Base-by-base conservation (phyloP, 495 filamentous ascomycete species). In the Rostrohypoxylon terebratum region DNA sequence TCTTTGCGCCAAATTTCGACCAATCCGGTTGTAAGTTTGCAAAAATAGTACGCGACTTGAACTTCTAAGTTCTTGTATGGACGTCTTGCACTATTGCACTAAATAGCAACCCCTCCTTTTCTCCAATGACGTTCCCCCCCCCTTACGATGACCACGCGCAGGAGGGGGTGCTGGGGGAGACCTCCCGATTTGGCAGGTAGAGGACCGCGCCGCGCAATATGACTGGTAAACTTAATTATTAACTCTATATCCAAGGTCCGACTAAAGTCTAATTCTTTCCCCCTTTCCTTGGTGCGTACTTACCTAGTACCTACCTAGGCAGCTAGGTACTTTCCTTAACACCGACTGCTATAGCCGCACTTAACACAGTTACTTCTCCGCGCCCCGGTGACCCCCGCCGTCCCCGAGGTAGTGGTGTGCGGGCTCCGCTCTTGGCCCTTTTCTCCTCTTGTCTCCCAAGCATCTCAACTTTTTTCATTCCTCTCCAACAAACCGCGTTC, bases 101-200 rank as follows among this genome's bases (percentile, higher is more conserved):
- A 42, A 42, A 50, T 36, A 59, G 18, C 10, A 38, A 25, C 34
- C 55, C 55, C 36, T 42, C 36, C 28, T 28, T 34, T 42, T 25
- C 34, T 21, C 36, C 18, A 59, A 36, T 42, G 16, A 36, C 34
- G 50, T 48, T 48, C 42, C 54, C 36, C 63, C 36, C 63, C 45
- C 55, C 9, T 54, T 16, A 14, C 47, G 28, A 58, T 50, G 66
- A 59, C 54, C 71, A 69, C 71, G 63, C 58, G 70, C 66, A 31
- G 31, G 13, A 14, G 38, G 38, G 14, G 38, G 38, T 11, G 38
- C 23, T 11, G 54, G 70, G 44, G 67, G 10, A 14, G 28, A 2
- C 33, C 34, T 14, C 72, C 68, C 59, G 25, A 75, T 71, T 13
- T 38, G 68, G 68, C 72, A 75, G 72, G 72, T 75, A 68, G 68